Percentiles rank a stretch among this genome's conserved stretches.
These are phyloP conservation scores for Austroboletus novae-zelandiae DNA, from an alignment of 1,284 basidiomycete genomes.

Conservation along the genomic window DNA sequence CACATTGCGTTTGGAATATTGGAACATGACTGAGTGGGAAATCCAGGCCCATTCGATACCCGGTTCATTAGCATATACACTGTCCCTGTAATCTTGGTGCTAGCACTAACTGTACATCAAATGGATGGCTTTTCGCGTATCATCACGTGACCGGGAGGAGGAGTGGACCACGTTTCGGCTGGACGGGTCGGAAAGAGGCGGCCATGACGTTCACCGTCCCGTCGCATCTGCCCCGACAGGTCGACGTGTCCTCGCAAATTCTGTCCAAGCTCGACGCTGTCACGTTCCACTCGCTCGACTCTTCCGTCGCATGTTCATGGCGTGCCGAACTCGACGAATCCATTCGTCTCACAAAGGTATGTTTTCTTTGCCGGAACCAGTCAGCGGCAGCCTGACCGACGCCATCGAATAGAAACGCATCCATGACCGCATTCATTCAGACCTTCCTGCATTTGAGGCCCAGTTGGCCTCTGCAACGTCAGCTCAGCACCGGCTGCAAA, in stretches of 20 bases:
- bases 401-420: constrained; percentile 49
- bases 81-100: constrained; percentile 25
- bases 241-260: constrained; percentile 64
- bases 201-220: constrained; percentile 72
- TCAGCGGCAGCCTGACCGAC: constrained; percentile 3
- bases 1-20: not conserved
- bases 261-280: constrained; percentile 66
- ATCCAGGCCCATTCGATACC: constrained; percentile 21
- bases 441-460: constrained; percentile 60
- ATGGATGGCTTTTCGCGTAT: not conserved
- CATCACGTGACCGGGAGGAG: constrained; percentile 18
- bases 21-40: not conserved
- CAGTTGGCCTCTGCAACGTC: constrained; percentile 62
- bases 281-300: constrained; percentile 52
- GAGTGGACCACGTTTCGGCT: constrained; percentile 3
- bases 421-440: constrained; percentile 63
- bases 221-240: constrained; percentile 62
- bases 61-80: constrained; percentile 28
- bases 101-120: constrained; percentile 19
- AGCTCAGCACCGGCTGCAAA: constrained; percentile 56
- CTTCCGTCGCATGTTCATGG: constrained; percentile 64
- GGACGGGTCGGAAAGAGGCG: constrained; percentile 3
- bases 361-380: constrained; percentile 2
- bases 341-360: constrained; percentile 66
- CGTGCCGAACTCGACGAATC: constrained; percentile 65